phyloP scores from a whole-genome alignment of 352 stramenopile species.

The Phytophthora pinifolia region DNA sequence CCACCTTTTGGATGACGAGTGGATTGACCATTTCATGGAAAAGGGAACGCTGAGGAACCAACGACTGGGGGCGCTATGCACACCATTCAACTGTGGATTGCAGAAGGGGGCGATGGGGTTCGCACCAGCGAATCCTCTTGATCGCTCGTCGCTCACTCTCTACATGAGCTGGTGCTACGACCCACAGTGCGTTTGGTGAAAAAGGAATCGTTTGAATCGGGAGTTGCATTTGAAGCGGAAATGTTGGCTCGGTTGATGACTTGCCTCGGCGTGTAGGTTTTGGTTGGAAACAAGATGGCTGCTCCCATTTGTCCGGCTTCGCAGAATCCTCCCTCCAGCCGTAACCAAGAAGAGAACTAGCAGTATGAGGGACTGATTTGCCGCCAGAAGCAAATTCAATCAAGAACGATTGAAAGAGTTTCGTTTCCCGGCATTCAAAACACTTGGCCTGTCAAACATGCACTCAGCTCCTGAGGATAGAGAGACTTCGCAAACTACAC shows the following conservation, averaged over 20 bases:
- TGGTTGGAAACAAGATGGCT: too few relatives aligned
- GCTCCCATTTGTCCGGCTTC: too few relatives aligned
- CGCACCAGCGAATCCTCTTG: conserved; percentile 10
- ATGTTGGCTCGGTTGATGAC: conserved; percentile 1
- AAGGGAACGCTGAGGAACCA: conserved; percentile 5
- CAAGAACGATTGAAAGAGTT: too few relatives aligned
- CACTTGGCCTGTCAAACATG: too few relatives aligned
- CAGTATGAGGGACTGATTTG: too few relatives aligned
- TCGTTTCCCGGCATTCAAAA: too few relatives aligned
- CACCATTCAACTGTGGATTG: conserved; percentile 18
- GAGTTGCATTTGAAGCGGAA: neutral
- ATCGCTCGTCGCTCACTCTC: conserved; percentile 13
- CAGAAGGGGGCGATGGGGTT: conserved; percentile 18
- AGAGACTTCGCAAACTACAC: too few relatives aligned
- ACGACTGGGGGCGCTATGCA: conserved; percentile 3
- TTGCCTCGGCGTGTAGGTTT: neutral
- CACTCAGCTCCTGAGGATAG: too few relatives aligned
- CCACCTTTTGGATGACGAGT: conserved; percentile 11
- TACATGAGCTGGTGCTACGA: conserved; percentile 32
- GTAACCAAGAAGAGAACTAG: too few relatives aligned
- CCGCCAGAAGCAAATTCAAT: too few relatives aligned
- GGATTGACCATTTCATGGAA: conserved; percentile 23
- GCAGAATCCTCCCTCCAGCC: too few relatives aligned
- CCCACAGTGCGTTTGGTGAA: conserved; percentile 11
- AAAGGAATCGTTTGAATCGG: conserved; percentile 1